Evolutionary conservation across 495 filamentous ascomycete genomes (phyloP).

Genomic region (Hypoxylon cercidicola): DNA sequence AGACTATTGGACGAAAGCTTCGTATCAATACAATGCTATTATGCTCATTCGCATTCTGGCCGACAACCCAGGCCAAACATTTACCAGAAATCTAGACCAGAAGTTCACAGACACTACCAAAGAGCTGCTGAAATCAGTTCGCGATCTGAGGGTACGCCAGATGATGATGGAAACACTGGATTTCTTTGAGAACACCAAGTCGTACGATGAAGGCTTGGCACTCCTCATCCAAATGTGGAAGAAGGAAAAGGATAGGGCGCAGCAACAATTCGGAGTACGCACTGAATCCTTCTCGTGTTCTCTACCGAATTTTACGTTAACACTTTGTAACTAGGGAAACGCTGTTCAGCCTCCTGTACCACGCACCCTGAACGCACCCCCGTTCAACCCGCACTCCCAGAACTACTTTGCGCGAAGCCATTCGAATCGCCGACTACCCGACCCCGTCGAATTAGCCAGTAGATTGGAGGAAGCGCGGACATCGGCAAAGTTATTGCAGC

Average conservation of each 20-base stretch:
- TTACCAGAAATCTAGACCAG: conserved; percentile 84
- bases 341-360: conserved; percentile 30
- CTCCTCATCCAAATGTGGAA: conserved; percentile 83
- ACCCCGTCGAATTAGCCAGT: conserved; percentile 80
- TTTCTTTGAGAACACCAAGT: conserved; percentile 72
- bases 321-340: conserved; percentile 39
- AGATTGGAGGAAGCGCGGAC: conserved; percentile 90
- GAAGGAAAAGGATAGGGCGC: conserved; percentile 78
- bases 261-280: conserved; percentile 55
- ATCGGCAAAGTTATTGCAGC: conserved; percentile 87
- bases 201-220: conserved; percentile 75
- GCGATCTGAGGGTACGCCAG: conserved; percentile 75
- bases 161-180: conserved; percentile 88
- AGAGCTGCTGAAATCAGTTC: conserved; percentile 74
- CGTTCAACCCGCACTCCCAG: conserved; percentile 44
- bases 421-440: conserved; percentile 66
- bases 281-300: background rate
- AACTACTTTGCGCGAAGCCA: conserved; percentile 58
- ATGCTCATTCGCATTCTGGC: conserved; percentile 94
- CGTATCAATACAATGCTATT: conserved; percentile 92
- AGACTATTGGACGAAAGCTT: conserved; percentile 68
- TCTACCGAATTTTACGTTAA: conserved; percentile 6
- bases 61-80: conserved; percentile 90
- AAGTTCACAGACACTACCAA: conserved; percentile 83
- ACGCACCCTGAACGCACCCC: conserved; percentile 35